Conservation (phyloP, 768 basidiomycete species). For the Lanmaoa rubissima region DNA sequence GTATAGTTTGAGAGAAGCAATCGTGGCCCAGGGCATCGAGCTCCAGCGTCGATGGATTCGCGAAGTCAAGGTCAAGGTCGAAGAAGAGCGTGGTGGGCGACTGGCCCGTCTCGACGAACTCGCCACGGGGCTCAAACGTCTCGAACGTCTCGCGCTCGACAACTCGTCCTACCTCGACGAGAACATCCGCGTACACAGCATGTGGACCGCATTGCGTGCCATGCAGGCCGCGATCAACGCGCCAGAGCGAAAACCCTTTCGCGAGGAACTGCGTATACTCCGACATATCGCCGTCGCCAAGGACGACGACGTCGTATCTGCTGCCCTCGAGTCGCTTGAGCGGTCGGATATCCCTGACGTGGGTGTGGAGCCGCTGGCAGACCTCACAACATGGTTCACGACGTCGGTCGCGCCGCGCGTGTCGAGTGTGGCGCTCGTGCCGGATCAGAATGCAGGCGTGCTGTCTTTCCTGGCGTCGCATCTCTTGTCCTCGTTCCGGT, state of each 20-base stretch:
- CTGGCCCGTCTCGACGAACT: slow-evolving; percentile 94
- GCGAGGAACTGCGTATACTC: slow-evolving; percentile 82
- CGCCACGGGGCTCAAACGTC: slow-evolving; percentile 82
- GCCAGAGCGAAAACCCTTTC: slow-evolving; percentile 76
- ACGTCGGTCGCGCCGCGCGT: slow-evolving; percentile 81
- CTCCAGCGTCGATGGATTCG: slow-evolving; percentile 96
- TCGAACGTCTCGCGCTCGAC: slow-evolving; percentile 88
- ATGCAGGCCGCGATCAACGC: slow-evolving; percentile 65
- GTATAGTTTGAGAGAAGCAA: slow-evolving; percentile 86
- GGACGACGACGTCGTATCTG: slow-evolving; percentile 66
- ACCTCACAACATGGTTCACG: slow-evolving; percentile 87
- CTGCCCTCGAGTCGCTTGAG: slow-evolving; percentile 70
- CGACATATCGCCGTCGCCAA: slow-evolving; percentile 68
- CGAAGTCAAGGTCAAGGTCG: slow-evolving; percentile 93
- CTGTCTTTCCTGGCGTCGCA: slow-evolving; percentile 85
- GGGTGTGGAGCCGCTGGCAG: slow-evolving; percentile 84
- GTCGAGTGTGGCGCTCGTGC: slow-evolving; percentile 87
- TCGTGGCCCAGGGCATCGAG: slow-evolving; percentile 95
- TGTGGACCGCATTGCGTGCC: slow-evolving; percentile 92
- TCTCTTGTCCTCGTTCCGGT: slow-evolving; percentile 69
- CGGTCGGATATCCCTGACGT: slow-evolving; percentile 71
- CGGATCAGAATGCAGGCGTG: slow-evolving; percentile 85
- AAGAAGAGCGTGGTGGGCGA: slow-evolving; percentile 94
- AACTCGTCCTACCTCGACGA: slow-evolving; percentile 91
- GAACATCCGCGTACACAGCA: slow-evolving; percentile 85